Conservation (phyloP, 805 yeast species). For the Wickerhamiella slavikovae region DNA sequence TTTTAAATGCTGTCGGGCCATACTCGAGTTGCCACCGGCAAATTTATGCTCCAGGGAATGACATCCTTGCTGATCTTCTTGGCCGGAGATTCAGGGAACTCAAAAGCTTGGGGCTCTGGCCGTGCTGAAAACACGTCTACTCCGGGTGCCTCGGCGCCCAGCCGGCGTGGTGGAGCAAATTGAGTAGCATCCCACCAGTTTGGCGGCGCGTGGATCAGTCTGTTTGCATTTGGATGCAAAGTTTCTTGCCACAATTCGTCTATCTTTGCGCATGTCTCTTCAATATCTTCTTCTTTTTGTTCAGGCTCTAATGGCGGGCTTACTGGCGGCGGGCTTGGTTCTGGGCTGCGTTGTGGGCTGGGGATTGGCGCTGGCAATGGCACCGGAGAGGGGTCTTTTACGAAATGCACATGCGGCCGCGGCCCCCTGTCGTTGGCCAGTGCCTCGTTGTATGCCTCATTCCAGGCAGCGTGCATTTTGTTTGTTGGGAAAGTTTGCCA, state of each 20-base stretch:
- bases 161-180: conserved; percentile 9
- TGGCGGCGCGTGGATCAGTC: conserved; percentile 7
- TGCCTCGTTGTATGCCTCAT: no score
- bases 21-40: no score
- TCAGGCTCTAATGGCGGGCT: not conserved
- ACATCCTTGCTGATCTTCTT: conserved; percentile 9
- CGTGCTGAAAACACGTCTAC: conserved; percentile 2
- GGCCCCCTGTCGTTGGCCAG: no score
- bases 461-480: no score
- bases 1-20: no score
- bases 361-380: no score
- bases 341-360: not conserved
- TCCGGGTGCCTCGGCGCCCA: conserved; percentile 4
- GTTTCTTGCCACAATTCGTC: not conserved
- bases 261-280: not conserved
- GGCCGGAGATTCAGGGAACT: conserved; percentile 7
- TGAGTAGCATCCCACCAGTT: conserved; percentile 10
- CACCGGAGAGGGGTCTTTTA: no score
- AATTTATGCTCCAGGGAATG: not conserved
- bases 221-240: conserved; percentile 2
- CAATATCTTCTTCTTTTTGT: not conserved
- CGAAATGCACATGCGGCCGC: no score
- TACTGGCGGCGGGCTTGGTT: not conserved
- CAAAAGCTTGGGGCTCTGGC: not conserved
- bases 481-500: no score